Evolutionary conservation across 495 filamentous ascomycete genomes (phyloP).

Genomic region (Penicillium parvum): DNA sequence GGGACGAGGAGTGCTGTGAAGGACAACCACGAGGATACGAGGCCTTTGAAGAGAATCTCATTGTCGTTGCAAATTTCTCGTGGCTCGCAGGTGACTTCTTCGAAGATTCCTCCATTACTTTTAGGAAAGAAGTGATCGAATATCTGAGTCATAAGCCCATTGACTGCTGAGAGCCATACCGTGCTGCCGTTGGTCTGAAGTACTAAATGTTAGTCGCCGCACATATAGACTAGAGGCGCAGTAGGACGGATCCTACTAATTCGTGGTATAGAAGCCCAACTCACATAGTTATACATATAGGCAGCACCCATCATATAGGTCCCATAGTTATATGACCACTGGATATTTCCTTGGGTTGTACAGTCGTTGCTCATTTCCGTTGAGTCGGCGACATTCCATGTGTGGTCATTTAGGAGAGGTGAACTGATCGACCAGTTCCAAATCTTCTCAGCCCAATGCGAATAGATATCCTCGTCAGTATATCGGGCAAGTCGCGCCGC

Average conservation of each 20-base stretch:
- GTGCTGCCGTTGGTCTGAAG: conserved; percentile 18
- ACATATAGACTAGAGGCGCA: too few relatives aligned
- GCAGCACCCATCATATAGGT: conserved; percentile 65
- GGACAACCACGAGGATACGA: conserved; percentile 72
- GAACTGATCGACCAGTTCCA: conserved; percentile 60
- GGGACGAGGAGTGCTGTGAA: conserved; percentile 61
- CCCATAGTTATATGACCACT: conserved; percentile 70
- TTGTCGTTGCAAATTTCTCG: conserved; percentile 58
- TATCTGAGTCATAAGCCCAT: conserved; percentile 50
- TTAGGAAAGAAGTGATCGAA: conserved; percentile 45
- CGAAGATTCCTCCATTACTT: conserved; percentile 43
- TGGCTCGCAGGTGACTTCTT: conserved; percentile 65
- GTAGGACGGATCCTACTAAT: too few relatives aligned
- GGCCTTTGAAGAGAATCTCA: conserved; percentile 78
- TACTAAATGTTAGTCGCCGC: conserved; percentile 10
- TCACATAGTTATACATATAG: conserved; percentile 66
- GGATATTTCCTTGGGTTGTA: conserved; percentile 48
- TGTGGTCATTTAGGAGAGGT: conserved; percentile 49
- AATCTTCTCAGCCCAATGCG: conserved; percentile 62
- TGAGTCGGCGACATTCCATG: conserved; percentile 60
- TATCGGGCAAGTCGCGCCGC: conserved; percentile 63
- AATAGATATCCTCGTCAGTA: conserved; percentile 66
- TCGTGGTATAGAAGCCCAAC: conserved; percentile 1
- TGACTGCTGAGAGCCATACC: conserved; percentile 49
- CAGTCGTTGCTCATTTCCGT: conserved; percentile 51